A percentile compares a stretch with the other conserved stretches of the same genome.
Evolutionary conservation across 768 basidiomycete genomes (phyloP).

Genomic region (Agrocybe praecox): DNA sequence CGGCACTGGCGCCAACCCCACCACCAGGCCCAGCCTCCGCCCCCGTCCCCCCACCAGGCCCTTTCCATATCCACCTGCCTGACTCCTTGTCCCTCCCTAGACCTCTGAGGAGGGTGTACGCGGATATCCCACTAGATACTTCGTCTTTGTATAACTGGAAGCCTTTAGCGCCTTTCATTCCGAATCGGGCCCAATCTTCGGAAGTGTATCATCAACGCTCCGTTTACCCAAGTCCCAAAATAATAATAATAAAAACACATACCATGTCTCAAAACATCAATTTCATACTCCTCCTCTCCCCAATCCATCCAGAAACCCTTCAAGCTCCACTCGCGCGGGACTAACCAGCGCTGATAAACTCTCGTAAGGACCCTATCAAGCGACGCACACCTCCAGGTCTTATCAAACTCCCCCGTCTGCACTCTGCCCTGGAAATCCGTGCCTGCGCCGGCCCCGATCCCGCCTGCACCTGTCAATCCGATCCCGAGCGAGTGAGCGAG

Average conservation of each 20-base stretch:
- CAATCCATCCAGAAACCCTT: slow-evolving; percentile 42
- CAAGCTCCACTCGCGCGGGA: slow-evolving; percentile 39
- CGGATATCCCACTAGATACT: slow-evolving; percentile 31
- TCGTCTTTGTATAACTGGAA: slow-evolving; percentile 40
- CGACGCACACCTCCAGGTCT: slow-evolving; percentile 38
- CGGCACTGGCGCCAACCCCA: not conserved
- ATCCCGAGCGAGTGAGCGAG: not conserved
- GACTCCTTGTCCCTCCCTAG: slow-evolving; percentile 16
- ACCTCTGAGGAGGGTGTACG: slow-evolving; percentile 31
- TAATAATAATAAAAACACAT: no score
- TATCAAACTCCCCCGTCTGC: slow-evolving; percentile 28
- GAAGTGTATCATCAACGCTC: not conserved
- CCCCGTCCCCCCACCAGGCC: not conserved
- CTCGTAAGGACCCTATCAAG: slow-evolving; percentile 46
- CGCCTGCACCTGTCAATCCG: not conserved
- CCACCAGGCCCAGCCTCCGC: not conserved
- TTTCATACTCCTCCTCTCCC: slow-evolving; percentile 40
- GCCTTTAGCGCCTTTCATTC: slow-evolving; percentile 42
- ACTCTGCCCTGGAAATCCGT: not conserved
- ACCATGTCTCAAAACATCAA: slow-evolving; percentile 41
- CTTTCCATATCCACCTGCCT: slow-evolving; percentile 16
- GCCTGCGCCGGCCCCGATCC: not conserved
- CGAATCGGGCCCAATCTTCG: slow-evolving; percentile 41
- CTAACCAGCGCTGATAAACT: slow-evolving; percentile 45
- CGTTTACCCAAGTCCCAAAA: no score